Conservation (phyloP, 1,284 basidiomycete genomes). For the Pterula multifida region DNA sequence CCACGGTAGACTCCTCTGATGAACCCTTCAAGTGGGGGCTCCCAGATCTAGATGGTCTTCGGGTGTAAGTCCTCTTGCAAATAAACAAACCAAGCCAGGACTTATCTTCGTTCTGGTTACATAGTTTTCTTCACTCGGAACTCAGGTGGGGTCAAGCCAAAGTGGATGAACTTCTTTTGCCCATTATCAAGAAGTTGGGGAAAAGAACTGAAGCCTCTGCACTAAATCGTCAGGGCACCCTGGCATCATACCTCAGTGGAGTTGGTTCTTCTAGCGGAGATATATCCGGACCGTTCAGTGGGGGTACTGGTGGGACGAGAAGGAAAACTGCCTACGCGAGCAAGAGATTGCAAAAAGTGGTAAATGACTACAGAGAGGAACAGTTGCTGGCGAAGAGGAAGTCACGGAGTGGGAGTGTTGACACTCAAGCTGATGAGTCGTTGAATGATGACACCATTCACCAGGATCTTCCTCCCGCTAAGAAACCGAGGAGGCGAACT, state of each 20-base stretch:
- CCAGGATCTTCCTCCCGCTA: neutral
- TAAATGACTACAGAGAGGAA: slow-evolving; percentile 63
- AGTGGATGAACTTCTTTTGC: slow-evolving; percentile 85
- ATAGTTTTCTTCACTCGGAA: slow-evolving; percentile 78
- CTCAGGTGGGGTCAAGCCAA: slow-evolving; percentile 81
- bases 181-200: slow-evolving; percentile 87
- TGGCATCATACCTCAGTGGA: slow-evolving; percentile 51
- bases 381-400: slow-evolving; percentile 6
- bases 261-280: neutral
- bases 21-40: slow-evolving; percentile 97
- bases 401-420: slow-evolving; percentile 2
- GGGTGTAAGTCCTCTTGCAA: slow-evolving; percentile 41
- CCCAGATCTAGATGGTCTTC: slow-evolving; percentile 86
- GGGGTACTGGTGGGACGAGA: neutral
- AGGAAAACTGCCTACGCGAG: slow-evolving; percentile 51
- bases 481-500: neutral
- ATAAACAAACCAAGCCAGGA: neutral
- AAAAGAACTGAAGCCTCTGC: slow-evolving; percentile 63
- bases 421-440: neutral
- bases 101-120: slow-evolving; percentile 1
- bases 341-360: slow-evolving; percentile 84
- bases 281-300: neutral
- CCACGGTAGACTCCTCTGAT: slow-evolving; percentile 81
- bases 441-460: neutral
- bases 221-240: slow-evolving; percentile 64